A percentile compares a stretch with the other conserved stretches of the same genome.
Evolutionary conservation across 768 basidiomycete genomes (phyloP).

Genomic region (Suillus paluster): DNA sequence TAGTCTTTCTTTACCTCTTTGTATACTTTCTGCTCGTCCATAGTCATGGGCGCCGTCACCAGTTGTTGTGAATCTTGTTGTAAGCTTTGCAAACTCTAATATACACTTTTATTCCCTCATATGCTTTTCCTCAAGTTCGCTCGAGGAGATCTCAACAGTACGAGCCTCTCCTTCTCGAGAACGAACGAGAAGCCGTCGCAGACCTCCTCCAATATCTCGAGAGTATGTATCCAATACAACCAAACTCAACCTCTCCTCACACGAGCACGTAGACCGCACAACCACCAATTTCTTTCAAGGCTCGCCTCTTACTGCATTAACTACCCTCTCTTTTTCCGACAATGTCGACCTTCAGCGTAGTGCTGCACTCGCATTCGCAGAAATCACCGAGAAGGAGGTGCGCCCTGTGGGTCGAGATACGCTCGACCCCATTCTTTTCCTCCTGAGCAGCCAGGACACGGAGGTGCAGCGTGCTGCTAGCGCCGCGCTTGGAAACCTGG

Average conservation of each 20-base stretch:
- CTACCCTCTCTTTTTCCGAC: constrained; percentile 97
- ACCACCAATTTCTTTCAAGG: constrained; percentile 99
- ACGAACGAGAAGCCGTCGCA: constrained; percentile 97
- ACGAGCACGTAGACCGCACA: constrained; percentile 74
- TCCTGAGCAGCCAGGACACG: constrained; percentile 96
- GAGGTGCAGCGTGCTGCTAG: constrained; percentile 99
- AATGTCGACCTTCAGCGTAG: constrained; percentile 99
- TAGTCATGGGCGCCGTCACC: constrained; percentile 69
- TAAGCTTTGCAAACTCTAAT: constrained; percentile 42
- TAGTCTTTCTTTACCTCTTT: constrained; percentile 2
- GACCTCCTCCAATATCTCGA: constrained; percentile 97
- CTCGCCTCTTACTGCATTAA: constrained; percentile 88
- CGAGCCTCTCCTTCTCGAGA: constrained; percentile 85
- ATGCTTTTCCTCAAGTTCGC: constrained; percentile 55
- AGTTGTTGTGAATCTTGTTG: constrained; percentile 89
- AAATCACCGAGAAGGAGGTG: constrained; percentile 99
- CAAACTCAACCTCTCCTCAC: constrained; percentile 8
- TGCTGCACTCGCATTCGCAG: constrained; percentile 97
- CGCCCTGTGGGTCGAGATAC: constrained; percentile 96
- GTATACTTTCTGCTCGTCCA: constrained; percentile 7
- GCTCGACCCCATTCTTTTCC: constrained; percentile 96
- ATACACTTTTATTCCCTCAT: constrained; percentile 12
- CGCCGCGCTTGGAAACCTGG: constrained; percentile 95
- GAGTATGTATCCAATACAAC: constrained; percentile 57
- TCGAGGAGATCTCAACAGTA: constrained; percentile 86